These are phyloP conservation scores for Cinnamomum micranthum DNA, from an alignment of 164 flowering plant genomes.

Conservation along the genomic window DNA sequence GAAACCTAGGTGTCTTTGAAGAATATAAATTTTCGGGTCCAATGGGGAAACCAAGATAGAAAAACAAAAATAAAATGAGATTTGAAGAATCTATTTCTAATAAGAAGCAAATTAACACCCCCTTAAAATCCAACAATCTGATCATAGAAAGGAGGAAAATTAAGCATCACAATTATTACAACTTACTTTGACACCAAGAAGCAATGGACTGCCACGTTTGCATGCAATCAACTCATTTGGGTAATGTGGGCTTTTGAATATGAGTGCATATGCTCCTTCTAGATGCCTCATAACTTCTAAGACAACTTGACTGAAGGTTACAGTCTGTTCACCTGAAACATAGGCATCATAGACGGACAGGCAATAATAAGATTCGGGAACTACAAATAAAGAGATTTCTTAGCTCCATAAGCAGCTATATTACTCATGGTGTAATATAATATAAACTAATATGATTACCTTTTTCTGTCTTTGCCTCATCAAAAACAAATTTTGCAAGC, in stretches of 20 bases:
- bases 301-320: conserved; percentile 89
- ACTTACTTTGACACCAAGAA: conserved; percentile 95
- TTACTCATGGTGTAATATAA: neutral
- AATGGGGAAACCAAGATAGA: too few species aligned
- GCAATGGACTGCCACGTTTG: conserved; percentile 97
- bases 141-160: neutral
- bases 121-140: neutral
- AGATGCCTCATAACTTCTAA: conserved; percentile 97
- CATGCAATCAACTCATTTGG: conserved; percentile 98
- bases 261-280: conserved; percentile 98
- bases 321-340: conserved; percentile 65
- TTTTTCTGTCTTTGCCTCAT: conserved; percentile 77
- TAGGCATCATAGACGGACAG: conserved; percentile 9
- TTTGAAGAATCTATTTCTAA: too few species aligned
- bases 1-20: too few species aligned
- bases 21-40: too few species aligned
- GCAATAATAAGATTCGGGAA: neutral
- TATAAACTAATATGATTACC: conserved; percentile 29
- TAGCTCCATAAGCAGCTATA: neutral
- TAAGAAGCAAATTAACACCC: neutral
- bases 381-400: neutral
- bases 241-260: conserved; percentile 88
- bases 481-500: conserved; percentile 94
- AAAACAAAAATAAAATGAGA: too few species aligned
- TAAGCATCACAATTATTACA: neutral